These are phyloP conservation scores for Luffa aegyptiaca DNA, from an alignment of 306 rosid genomes.

Conservation along the genomic window DNA sequence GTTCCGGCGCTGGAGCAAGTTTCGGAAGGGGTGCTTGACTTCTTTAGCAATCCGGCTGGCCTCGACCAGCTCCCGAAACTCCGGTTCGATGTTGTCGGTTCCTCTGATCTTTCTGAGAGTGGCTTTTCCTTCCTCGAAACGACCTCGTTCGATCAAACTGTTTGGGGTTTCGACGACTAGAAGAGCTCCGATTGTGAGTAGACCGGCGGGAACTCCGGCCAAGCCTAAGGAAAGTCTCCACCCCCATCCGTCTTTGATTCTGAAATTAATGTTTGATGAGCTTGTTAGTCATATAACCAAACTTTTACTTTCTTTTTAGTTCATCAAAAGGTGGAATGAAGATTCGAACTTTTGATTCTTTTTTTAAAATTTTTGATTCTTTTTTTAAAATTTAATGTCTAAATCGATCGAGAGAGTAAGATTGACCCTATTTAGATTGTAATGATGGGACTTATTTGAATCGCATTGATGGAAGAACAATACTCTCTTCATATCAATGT, in stretches of 20 bases:
- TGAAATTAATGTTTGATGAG: not conserved
- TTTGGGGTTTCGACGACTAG: conserved; percentile 83
- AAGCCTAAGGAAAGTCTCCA: conserved; percentile 87
- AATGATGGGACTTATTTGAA: too few relatives aligned
- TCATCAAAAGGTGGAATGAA: too few relatives aligned
- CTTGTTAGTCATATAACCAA: too few relatives aligned
- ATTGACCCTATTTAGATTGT: too few relatives aligned
- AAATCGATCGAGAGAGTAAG: too few relatives aligned
- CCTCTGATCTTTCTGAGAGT: conserved; percentile 63
- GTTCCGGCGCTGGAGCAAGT: conserved; percentile 47
- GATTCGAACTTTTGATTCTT: too few relatives aligned
- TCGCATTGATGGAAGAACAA: too few relatives aligned
- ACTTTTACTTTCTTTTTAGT: too few relatives aligned
- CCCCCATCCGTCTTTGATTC: conserved; percentile 83
- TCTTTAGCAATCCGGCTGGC: conserved; percentile 58
- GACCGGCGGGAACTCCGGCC: conserved; percentile 69
- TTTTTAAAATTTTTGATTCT: too few relatives aligned
- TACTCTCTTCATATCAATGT: too few relatives aligned
- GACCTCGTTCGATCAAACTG: conserved; percentile 79
- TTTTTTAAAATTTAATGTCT: too few relatives aligned
- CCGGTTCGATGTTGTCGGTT: conserved; percentile 59
- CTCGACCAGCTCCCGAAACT: conserved; percentile 60
- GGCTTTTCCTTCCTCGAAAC: conserved; percentile 60
- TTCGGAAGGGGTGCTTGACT: conserved; percentile 74
- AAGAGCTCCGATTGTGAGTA: conserved; percentile 59